These are phyloP conservation scores for Wallacemonas sp. DNA, from an alignment of 208 protist genomes.

Conservation along the genomic window DNA sequence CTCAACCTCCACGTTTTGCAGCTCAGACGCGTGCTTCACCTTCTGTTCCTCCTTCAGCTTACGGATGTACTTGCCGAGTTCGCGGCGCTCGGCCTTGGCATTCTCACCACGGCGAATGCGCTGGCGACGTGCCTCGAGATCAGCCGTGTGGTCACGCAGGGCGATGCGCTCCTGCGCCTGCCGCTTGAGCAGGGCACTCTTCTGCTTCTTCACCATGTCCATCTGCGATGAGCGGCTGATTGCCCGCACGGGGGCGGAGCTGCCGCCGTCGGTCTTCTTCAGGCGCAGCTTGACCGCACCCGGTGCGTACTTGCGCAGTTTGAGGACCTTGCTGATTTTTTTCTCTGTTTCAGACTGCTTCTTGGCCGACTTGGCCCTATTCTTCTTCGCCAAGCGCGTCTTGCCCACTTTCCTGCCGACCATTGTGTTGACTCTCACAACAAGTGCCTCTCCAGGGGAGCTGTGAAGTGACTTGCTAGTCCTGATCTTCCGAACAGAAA, in stretches of 20 bases:
- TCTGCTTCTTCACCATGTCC: slow-evolving; percentile 31
- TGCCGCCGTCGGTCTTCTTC: slow-evolving; percentile 14
- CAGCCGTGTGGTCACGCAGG: slow-evolving; percentile 77
- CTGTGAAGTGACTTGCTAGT: neutral
- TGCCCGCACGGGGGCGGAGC: neutral
- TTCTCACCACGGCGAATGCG: slow-evolving; percentile 69
- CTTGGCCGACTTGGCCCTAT: slow-evolving; percentile 41
- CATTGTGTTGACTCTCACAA: neutral
- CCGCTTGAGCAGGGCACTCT: slow-evolving; percentile 66
- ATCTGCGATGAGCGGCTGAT: slow-evolving; percentile 9
- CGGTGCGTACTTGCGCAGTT: slow-evolving; percentile 5
- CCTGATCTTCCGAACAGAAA: neutral
- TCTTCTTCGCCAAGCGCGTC: slow-evolving; percentile 21
- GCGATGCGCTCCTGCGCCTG: slow-evolving; percentile 85
- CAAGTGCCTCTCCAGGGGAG: too few species aligned
- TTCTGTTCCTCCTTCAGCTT: slow-evolving; percentile 80
- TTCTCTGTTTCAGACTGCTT: slow-evolving; percentile 13
- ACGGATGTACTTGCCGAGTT: slow-evolving; percentile 88
- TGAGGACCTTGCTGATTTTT: slow-evolving; percentile 12
- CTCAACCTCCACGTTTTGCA: slow-evolving; percentile 57
- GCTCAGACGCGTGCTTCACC: slow-evolving; percentile 72
- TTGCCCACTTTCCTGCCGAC: slow-evolving; percentile 9
- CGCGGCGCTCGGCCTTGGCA: slow-evolving; percentile 81
- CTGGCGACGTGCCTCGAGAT: slow-evolving; percentile 64
- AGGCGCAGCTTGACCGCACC: slow-evolving; percentile 24